Evolutionary conservation across 495 filamentous ascomycete species (phyloP), one percentile per base, ranked within the genome.

Genomic region (Umbilicaria muhlenbergii): DNA sequence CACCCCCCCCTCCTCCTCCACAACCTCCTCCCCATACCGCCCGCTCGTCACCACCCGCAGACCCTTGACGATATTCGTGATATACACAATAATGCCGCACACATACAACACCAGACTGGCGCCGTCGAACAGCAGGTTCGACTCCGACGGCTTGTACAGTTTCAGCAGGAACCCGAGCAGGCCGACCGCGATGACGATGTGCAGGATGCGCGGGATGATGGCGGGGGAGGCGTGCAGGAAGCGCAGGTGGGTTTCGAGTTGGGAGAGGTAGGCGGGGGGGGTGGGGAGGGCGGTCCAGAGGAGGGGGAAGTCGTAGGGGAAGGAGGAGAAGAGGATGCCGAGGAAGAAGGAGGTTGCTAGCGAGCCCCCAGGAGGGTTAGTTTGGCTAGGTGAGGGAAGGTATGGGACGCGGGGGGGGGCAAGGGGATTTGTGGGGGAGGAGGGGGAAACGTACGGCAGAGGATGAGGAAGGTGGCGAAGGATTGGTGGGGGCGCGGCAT

Each of bases 281-380:
- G 38, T 2, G 21, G 17, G 17, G 14, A 14, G 38, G 3, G 12
- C 21, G 2, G 38, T 39, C 21, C 17, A 98, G 32, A 98, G 84
- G 46, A 95, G 81, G 39, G 88, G 85, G 70, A 88, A 94, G 75
- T 98, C 91, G 71, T 95, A 96, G 46, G 92, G 86, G 66, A 95
- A 92, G 52, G 79, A 74, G 59, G 86, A 85, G 80, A 96, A 98
- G 64, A 98, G 81, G 58, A 96, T 91, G 52, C 91, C 91, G 45
- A 98, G 81, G 77, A 93, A 91, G 76, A 98, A 98, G 58, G 80
- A 88, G 28, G 80, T 14, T 39, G 38, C 17, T 14, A 8, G 1
- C 5, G 12, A 7, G n/a, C n/a, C n/a, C n/a, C n/a, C n/a, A n/a
- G 17, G 38, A 8, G 21, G 17, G 17, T 19, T 14, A 19, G 38